Base-by-base conservation (phyloP, 176 grass and related monocot genomes). In the Tillandsia fasciculata region DNA sequence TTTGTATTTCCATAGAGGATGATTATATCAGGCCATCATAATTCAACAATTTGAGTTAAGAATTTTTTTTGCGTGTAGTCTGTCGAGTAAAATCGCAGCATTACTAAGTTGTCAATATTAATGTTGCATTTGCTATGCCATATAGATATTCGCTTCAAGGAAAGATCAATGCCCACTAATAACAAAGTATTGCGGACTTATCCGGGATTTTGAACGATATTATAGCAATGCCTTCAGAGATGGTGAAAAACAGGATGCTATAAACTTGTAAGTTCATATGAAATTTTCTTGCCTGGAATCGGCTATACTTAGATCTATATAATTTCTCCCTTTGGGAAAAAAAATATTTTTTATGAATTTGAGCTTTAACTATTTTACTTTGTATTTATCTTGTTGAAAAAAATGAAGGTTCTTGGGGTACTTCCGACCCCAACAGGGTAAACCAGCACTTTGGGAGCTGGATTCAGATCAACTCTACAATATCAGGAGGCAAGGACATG, bases 151-250 rank as follows among this genome's bases (percentile, higher is more conserved):
- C 79, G 91, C 93, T 77, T 88, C 87, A 69, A 88, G 81, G 71
- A 92, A 86, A 82, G 89, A 89, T 47, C 86, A 89, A n/a, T 84
- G 82, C 66, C 91, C 89, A 84, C 70, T 86, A 75, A 74, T 86
- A 64, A 91, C 87, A 53, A 88, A 79, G 66, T 87, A 85, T 58
- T 89, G 92, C 74, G 88, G 92, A 79, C 90, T 96, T 52, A 87
- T 92, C 69, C 87, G 93, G 72, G 87, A 88, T 70, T 77, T 96
- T 76, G 88, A 96, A 75, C 78, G 92, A 74, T 88, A 96, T 75
- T 96, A 92, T 74, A 96, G 83, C 76, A 96, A 96, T 65, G 82
- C 92, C 24, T 96, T 83, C 67, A 87, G 89, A 73, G 92, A 96
- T 89, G 86, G 83, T 76, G 78, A 92, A 78, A 96, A 96, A 50